Evolutionary conservation across 495 filamentous ascomycete species (phyloP).

Genomic region (Hypomontagnella submonticulosa): DNA sequence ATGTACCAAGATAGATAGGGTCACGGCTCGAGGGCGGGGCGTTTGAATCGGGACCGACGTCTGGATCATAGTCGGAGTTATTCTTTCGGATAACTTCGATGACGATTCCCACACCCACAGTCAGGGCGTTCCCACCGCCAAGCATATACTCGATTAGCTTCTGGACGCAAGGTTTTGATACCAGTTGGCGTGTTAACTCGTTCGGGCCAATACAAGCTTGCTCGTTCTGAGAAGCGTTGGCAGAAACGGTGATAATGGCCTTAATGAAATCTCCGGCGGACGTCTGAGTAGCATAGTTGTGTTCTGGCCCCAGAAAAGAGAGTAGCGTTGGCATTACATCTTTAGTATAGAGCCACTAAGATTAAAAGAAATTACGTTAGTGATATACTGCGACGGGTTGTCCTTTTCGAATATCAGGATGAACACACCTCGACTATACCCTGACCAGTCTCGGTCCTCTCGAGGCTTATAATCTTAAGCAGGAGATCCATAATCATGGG

Average conservation of each 20-base stretch:
- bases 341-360: slow-evolving; percentile 91
- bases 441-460: slow-evolving; percentile 89
- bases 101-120: slow-evolving; percentile 95
- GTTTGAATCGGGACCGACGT: slow-evolving; percentile 80
- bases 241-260: slow-evolving; percentile 98
- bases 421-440: slow-evolving; percentile 87
- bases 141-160: slow-evolving; percentile 91
- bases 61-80: slow-evolving; percentile 98
- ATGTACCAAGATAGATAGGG: slow-evolving; percentile 93
- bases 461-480: slow-evolving; percentile 96
- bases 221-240: slow-evolving; percentile 97
- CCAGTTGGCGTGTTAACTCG: slow-evolving; percentile 92
- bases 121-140: slow-evolving; percentile 90
- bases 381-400: neutral
- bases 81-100: slow-evolving; percentile 99
- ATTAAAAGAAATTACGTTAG: slow-evolving; percentile 39
- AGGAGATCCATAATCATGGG: slow-evolving; percentile 99
- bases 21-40: slow-evolving; percentile 83
- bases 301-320: slow-evolving; percentile 84
- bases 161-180: slow-evolving; percentile 86
- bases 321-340: slow-evolving; percentile 89
- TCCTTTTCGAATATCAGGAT: neutral
- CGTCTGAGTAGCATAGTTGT: slow-evolving; percentile 88
- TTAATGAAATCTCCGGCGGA: slow-evolving; percentile 98
- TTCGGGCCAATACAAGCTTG: slow-evolving; percentile 98